Evolutionary conservation across 352 stramenopile species (phyloP).

Genomic region (Phytophthora pluvialis): DNA sequence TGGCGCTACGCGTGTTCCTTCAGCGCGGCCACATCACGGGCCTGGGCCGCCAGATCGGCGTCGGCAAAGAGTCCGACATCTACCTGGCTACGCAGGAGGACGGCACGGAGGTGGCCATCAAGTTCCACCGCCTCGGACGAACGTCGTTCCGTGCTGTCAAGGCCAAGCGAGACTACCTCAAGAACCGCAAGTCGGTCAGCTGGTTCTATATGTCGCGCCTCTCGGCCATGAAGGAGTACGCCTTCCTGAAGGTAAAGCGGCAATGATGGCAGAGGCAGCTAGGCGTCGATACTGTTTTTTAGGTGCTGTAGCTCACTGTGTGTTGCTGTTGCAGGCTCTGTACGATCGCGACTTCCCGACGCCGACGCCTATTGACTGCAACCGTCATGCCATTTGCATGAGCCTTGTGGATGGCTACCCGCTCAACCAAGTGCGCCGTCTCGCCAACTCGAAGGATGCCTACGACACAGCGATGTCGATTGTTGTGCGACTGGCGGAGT

Average conservation of each 20-base stretch:
- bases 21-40: constrained; percentile 92
- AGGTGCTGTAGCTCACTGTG: not conserved
- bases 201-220: constrained; percentile 99
- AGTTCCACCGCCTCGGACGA: constrained; percentile 99
- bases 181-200: constrained; percentile 93
- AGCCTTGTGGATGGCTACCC: constrained; percentile 94
- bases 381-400: constrained; percentile 98
- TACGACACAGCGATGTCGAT: constrained; percentile 97
- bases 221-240: constrained; percentile 98
- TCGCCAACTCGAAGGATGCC: constrained; percentile 94
- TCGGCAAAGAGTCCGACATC: constrained; percentile 99
- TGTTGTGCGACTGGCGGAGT: constrained; percentile 95
- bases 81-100: constrained; percentile 95
- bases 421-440: constrained; percentile 94
- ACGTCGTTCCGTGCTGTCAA: constrained; percentile 98
- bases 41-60: constrained; percentile 95
- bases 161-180: constrained; percentile 98
- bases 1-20: constrained; percentile 97
- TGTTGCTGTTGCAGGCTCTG: constrained; percentile 69
- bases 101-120: constrained; percentile 98
- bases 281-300: not conserved
- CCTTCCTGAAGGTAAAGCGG: constrained; percentile 95
- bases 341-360: constrained; percentile 97
- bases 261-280: not conserved
- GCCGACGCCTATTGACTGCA: constrained; percentile 97